Conservation (phyloP, 1,284 basidiomycete species). For the Macrocystidia cucumis region DNA sequence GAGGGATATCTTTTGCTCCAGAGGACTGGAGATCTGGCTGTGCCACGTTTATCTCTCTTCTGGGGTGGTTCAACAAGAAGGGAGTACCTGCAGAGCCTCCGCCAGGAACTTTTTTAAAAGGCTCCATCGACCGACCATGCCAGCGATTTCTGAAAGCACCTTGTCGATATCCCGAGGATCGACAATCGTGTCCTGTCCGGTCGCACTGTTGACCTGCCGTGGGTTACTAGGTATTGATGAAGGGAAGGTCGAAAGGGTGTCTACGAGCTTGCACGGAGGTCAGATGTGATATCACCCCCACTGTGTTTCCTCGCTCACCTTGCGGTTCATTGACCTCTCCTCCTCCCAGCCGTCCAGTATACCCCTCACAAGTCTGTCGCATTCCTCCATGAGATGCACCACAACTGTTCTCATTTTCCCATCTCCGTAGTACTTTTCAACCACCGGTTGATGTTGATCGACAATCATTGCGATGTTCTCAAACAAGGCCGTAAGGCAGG, state of each 20-base stretch:
- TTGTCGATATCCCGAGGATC: constrained; percentile 91
- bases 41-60: constrained; percentile 7
- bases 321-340: constrained; percentile 69
- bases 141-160: constrained; percentile 78
- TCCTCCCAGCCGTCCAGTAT: constrained; percentile 88
- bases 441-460: constrained; percentile 94
- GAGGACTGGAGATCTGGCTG: constrained; percentile 3
- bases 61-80: constrained; percentile 1
- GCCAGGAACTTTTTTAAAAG: constrained; percentile 85
- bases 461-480: constrained; percentile 95
- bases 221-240: constrained; percentile 20
- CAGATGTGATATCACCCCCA: too few species aligned
- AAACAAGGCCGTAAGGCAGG: constrained; percentile 82
- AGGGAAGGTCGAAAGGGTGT: background rate
- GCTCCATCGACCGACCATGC: constrained; percentile 88
- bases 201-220: constrained; percentile 21
- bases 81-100: constrained; percentile 54
- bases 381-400: constrained; percentile 74
- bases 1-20: constrained; percentile 9
- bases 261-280: background rate
- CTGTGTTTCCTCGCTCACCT: constrained; percentile 33
- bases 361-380: constrained; percentile 74
- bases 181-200: constrained; percentile 59
- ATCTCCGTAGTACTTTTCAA: constrained; percentile 93
- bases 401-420: constrained; percentile 85